Evolutionary conservation across 257 asterid genomes (phyloP).

Genomic region (Solanum etuberosum): DNA sequence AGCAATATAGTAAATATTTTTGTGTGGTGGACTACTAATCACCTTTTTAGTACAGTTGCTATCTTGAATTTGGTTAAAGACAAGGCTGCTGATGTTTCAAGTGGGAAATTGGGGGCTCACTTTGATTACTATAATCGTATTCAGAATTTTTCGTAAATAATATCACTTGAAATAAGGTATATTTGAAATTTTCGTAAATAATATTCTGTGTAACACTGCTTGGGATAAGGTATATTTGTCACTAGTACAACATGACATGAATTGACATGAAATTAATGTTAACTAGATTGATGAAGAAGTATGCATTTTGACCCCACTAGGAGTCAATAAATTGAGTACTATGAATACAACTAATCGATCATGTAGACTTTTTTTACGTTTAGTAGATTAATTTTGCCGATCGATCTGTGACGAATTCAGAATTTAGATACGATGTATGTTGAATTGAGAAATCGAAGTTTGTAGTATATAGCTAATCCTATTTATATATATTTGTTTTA

Average conservation of each 20-base stretch:
- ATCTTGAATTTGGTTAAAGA: not conserved
- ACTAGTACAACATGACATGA: not conserved
- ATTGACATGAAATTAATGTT: not conserved
- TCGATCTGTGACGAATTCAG: fast-evolving
- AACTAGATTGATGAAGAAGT: not conserved
- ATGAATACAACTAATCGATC: not conserved
- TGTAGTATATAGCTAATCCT: not conserved
- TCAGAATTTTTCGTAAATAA: not conserved
- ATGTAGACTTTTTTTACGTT: not conserved
- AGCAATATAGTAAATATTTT: not conserved
- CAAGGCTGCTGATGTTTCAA: not conserved
- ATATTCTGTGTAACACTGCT: not conserved
- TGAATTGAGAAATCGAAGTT: not conserved
- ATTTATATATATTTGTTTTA: not conserved
- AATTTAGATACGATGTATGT: not conserved
- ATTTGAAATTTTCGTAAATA: not conserved
- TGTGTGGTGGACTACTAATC: not conserved
- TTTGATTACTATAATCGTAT: not conserved
- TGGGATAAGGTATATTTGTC: not conserved
- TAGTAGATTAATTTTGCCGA: not conserved
- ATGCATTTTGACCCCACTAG: not conserved
- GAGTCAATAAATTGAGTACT: not conserved
- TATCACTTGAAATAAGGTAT: not conserved
- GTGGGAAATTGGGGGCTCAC: not conserved
- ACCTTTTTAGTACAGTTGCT: not conserved